Conservation (phyloP, 2,329 filamentous ascomycete species). For the Talaromyces pinophilus region DNA sequence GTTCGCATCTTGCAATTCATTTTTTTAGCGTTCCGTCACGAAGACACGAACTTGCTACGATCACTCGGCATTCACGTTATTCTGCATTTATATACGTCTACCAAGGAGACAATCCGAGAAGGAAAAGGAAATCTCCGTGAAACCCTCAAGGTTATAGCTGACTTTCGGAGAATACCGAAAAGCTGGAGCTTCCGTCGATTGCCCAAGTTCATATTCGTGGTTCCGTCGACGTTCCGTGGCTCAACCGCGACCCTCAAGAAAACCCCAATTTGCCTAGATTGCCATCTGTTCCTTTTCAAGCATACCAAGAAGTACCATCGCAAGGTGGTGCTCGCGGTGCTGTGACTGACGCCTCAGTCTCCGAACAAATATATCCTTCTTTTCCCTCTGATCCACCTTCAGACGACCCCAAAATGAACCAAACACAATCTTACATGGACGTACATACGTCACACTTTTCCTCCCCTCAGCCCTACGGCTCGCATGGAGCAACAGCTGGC, state of each 20-base stretch:
- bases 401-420: constrained; percentile 67
- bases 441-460: constrained; percentile 76
- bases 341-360: constrained; percentile 39
- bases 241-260: constrained; percentile 66
- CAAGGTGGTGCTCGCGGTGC: constrained; percentile 73
- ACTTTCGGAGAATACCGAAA: constrained; percentile 64
- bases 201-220: constrained; percentile 66
- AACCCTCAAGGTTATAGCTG: neutral
- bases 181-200: constrained; percentile 90
- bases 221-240: constrained; percentile 68
- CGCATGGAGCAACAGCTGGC: constrained; percentile 74
- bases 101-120: neutral
- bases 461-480: constrained; percentile 70
- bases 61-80: constrained; percentile 22
- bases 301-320: constrained; percentile 60
- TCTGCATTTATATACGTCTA: constrained; percentile 6
- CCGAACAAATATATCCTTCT: constrained; percentile 49
- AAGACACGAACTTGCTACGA: constrained; percentile 37
- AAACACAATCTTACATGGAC: constrained; percentile 79
- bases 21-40: constrained; percentile 34
- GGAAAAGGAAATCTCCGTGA: neutral
- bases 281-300: neutral
- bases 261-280: constrained; percentile 45
- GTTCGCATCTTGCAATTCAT: constrained; percentile 21
- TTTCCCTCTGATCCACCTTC: constrained; percentile 37